Base-by-base conservation (phyloP, 345 rosid genomes). In the Dipteronia sinensis region DNA sequence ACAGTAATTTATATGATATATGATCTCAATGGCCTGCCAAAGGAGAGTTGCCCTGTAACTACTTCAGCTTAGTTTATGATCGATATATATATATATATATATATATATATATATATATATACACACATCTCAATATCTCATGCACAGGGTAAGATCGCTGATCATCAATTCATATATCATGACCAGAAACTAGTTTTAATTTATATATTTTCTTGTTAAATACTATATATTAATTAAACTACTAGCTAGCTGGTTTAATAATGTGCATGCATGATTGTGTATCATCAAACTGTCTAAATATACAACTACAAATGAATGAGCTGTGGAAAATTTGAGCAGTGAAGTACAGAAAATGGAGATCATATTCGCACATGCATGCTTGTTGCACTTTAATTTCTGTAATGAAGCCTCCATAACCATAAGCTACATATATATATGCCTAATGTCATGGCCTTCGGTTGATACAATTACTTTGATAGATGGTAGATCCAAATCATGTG, bases 1-100 rank as follows among this genome's bases (percentile, higher is more conserved):
- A 9, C 38, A 4, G 38, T 34, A 4, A 34, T 34, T 34, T 34
- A 34, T 34, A 34, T 34, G 38, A 53, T 17, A 58, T 40, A 16
- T n/a, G 9, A 42, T 16, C 59, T 73, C 38, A 1, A 67, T 76
- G 80, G 81, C 80, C 84, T 58, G 93, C 98, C 94, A 91, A 93
- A 91, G 98, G 93, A 93, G 98, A 91, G 98, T 93, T 93, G 95
- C 97, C 94, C 98, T 88, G 67, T 58, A 75, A 89, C 97, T 87
- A 78, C 77, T 85, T 86, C 87, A 62, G 85, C 90, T 91, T 89
- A 34, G 38, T 34, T 34, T 5, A 34, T 34, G 38, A 34, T 34
- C 38, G 6, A 34, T 5, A 31, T 31, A 31, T 31, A 31, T 31
- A 34, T 31, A 1, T 4, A 29, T 29, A 29, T 29, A 29, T 56